Evolutionary conservation across 2,329 filamentous ascomycete species (phyloP), one percentile per base, ranked within the genome.

Genomic region (Massarina eburnea): DNA sequence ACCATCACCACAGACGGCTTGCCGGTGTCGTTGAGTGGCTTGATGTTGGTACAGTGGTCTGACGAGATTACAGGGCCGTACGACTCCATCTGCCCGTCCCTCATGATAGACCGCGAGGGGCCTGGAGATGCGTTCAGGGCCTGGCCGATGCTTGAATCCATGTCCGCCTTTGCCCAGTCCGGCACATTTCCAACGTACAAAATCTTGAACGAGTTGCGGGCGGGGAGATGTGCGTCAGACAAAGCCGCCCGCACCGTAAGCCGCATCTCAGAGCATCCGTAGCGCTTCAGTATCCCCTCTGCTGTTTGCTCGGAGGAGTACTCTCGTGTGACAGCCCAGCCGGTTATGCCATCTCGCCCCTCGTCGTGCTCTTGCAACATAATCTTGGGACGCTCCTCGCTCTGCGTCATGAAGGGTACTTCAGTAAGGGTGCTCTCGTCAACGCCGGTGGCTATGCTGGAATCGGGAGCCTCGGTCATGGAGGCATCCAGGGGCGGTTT

Each of bases 41-140:
- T 42, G n/a, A 61, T 44, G 6, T 54, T 41, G 20, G 41, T 51
- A 47, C 64, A 67, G 33, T 59, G 59, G 44, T 66, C 58, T 20
- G 59, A 51, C 36, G 64, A 52, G 9, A 69, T 55, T 22, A 66
- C 55, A 10, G 61, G 58, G 37, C 58, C 58, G 20, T 61, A 61
- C 4, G 59, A 59, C 45, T 68, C 61, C 41, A 69, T 56, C 45
- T 65, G 61, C 20, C 66, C 61, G 41, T 58, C 59, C 17, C 70
- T 63, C 55, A 68, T 61, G 40, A 64, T 61, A 43, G 64, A 69
- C 47, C 65, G 57, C 29, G 66, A 68, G 9, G 58, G 53, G 39
- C 58, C 56, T 37, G 62, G 60, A 26, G 60, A 58, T 10, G 64
- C 58, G 39, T 56, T 52, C 30, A 71, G 59, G 19, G 67, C 66